Evolutionary conservation across 495 filamentous ascomycete species (phyloP), one percentile per base, ranked within the genome.

Genomic region (Trichocladium uniseriatum): DNA sequence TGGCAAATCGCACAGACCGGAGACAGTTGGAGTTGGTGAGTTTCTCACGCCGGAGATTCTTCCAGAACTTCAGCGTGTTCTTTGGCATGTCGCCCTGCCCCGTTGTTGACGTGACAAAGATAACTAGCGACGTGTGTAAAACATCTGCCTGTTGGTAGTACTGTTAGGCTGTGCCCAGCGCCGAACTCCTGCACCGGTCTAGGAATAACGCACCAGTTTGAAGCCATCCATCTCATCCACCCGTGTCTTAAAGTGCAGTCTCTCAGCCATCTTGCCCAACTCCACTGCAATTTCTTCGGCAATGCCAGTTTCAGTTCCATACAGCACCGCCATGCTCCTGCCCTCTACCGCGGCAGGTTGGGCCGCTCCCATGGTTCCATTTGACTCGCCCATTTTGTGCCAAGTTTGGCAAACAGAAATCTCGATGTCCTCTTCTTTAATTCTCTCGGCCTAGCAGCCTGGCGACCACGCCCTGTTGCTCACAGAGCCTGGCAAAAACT

Each of bases 251-350:
- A 95, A 95, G 58, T 79, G 87, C 20, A 95, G 71, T 9, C 90
- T 77, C 64, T 89, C 79, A 9, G 77, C 65, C 55, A 85, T 55
- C 20, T 80, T 74, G 16, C 83, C 87, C 44, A 97, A 66, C 67
- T 96, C 88, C 50, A 85, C 79, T 3, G 94, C 89, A 37, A 87
- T 78, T 55, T 97, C 92, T 59, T 92, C 83, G 31, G 87, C 81
- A 58, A 89, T 97, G 37, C 94, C 92, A 0, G 89, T 95, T 68
- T 99, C 94, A 15, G 89, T 88, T 27, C 87, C 94, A 71, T 95
- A 97, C 34, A 94, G 78, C 35, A 99, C 74, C 43, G 94, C 76
- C 38, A 86, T 82, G 24, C 74, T 83, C 57, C 85, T 69, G 37
- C 62, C 64, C 24, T 64, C 61, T 18, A 59, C 31, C 28, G 31